These are phyloP conservation scores for Oidiodendron maius DNA, from an alignment of 495 filamentous ascomycete genomes.

Conservation along the genomic window DNA sequence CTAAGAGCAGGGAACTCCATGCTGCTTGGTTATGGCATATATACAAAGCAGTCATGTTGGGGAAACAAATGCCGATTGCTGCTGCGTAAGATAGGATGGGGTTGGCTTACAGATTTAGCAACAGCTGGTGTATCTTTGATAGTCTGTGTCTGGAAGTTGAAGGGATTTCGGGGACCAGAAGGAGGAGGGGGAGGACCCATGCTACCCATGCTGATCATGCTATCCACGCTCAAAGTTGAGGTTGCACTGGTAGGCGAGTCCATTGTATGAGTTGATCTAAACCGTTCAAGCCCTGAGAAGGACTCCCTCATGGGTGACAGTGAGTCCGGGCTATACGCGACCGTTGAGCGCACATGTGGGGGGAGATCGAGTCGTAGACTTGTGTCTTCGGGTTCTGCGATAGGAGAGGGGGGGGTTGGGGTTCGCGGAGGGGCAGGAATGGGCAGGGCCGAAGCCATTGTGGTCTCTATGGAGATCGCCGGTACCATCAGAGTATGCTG, in stretches of 20 bases:
- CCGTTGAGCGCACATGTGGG: constrained; percentile 28
- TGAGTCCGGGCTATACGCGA: constrained; percentile 51
- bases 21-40: not conserved
- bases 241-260: constrained; percentile 14
- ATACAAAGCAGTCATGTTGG: too few relatives aligned
- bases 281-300: constrained; percentile 37
- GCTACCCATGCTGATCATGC: constrained; percentile 2
- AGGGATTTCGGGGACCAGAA: constrained; percentile 48
- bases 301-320: constrained; percentile 56
- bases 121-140: constrained; percentile 65
- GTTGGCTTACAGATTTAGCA: constrained; percentile 63
- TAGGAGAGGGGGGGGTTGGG: constrained; percentile 62
- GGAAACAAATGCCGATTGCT: not conserved
- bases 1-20: not conserved
- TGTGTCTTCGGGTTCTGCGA: constrained; percentile 26
- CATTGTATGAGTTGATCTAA: constrained; percentile 25
- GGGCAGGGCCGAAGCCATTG: constrained; percentile 55
- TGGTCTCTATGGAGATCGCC: constrained; percentile 10
- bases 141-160: constrained; percentile 89
- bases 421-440: constrained; percentile 62
- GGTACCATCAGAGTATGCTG: constrained; percentile 17
- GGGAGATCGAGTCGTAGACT: constrained; percentile 28
- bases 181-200: constrained; percentile 22
- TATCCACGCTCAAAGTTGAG: constrained; percentile 13
- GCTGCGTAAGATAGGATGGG: not conserved